Conservation (phyloP, 2,329 filamentous ascomycete species). For the Monosporascus sp. region DNA sequence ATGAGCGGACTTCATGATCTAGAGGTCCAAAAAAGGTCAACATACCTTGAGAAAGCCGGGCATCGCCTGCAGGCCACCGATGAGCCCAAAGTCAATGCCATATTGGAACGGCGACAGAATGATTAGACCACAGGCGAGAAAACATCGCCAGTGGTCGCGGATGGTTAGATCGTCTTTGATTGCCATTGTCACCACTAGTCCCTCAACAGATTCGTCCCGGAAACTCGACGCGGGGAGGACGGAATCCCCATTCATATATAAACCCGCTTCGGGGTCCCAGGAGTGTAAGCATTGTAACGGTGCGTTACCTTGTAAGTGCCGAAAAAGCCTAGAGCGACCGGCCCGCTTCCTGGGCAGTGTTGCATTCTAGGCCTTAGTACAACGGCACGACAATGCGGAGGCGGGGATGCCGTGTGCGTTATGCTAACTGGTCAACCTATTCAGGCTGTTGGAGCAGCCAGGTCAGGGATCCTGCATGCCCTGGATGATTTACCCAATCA, state of each 20-base stretch:
- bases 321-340: conserved; percentile 2
- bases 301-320: conserved; percentile 16
- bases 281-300: conserved; percentile 1
- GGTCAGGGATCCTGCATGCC: neutral
- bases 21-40: neutral
- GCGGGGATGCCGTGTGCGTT: neutral
- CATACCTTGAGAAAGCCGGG: conserved; percentile 39
- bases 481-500: neutral
- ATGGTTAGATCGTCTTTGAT: conserved; percentile 23
- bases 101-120: conserved; percentile 48
- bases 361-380: neutral
- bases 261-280: neutral
- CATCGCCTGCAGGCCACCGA: conserved; percentile 48
- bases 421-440: neutral
- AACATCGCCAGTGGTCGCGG: conserved; percentile 40
- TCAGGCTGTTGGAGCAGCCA: neutral
- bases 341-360: too few species aligned
- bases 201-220: neutral
- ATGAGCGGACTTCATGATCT: conserved; percentile 9
- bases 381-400: neutral
- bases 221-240: neutral
- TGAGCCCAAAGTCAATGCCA: conserved; percentile 46
- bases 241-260: neutral
- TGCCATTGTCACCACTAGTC: conserved; percentile 7
- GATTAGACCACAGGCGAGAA: conserved; percentile 42